A percentile compares a stretch with the other conserved stretches of the same genome.
Evolutionary conservation across 805 yeast genomes (phyloP).

Genomic region (Ogataea methylovora): DNA sequence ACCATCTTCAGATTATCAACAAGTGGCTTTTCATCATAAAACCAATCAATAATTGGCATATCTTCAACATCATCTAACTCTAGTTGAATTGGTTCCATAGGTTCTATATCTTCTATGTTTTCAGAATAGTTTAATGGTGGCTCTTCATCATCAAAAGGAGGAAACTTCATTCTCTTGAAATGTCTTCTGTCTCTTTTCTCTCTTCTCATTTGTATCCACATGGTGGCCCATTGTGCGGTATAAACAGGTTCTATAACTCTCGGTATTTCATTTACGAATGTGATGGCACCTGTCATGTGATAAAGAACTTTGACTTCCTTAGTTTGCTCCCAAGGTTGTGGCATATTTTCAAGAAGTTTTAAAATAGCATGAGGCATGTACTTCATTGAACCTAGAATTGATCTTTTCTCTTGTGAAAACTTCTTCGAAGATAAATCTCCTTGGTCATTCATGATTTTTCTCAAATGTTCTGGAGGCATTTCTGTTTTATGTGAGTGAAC

Average conservation of each 20-base stretch:
- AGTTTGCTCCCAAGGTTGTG: slow-evolving; percentile 94
- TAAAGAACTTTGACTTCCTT: slow-evolving; percentile 85
- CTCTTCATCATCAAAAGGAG: slow-evolving; percentile 97
- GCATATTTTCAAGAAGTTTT: slow-evolving; percentile 90
- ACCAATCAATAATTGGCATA: slow-evolving; percentile 59
- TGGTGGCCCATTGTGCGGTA: slow-evolving; percentile 90
- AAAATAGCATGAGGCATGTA: slow-evolving; percentile 93
- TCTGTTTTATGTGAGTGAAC: slow-evolving; percentile 61
- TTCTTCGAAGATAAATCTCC: slow-evolving; percentile 77
- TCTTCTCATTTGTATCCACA: slow-evolving; percentile 89
- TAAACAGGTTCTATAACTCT: slow-evolving; percentile 89
- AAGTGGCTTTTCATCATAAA: slow-evolving; percentile 73
- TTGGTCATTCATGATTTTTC: slow-evolving; percentile 77
- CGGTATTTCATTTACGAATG: slow-evolving; percentile 90
- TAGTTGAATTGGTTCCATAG: slow-evolving; percentile 61
- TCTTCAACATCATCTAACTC: slow-evolving; percentile 63
- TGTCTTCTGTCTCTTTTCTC: slow-evolving; percentile 88
- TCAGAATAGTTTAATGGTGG: slow-evolving; percentile 85
- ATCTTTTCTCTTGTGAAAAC: slow-evolving; percentile 76
- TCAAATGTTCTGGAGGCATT: slow-evolving; percentile 89
- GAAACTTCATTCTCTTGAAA: slow-evolving; percentile 87
- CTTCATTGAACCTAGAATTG: slow-evolving; percentile 85
- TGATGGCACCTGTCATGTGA: slow-evolving; percentile 88
- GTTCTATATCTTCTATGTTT: slow-evolving; percentile 64
- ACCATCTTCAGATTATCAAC: slow-evolving; percentile 45